Base-by-base conservation (phyloP, 2,329 filamentous ascomycete genomes). In the Epichloe elymi region DNA sequence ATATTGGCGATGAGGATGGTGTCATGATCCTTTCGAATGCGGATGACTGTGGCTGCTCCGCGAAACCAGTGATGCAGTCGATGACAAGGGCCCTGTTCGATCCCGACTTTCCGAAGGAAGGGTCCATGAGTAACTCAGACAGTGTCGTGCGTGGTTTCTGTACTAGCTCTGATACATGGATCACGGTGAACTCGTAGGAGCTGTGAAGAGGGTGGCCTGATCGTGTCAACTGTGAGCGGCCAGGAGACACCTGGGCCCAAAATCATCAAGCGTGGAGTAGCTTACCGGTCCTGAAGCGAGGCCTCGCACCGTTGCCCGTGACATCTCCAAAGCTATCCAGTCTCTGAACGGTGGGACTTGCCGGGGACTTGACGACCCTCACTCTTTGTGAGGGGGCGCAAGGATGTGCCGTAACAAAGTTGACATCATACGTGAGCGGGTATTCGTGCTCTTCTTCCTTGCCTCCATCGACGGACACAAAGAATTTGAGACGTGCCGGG, bases 371-470 rank as follows among this genome's bases (percentile, higher is more conserved):
- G 48, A 83, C 60, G 50, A 82, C 74, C 54, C 73, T 75, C 2
- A 80, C 75, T 51, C 75, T 71, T 48, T 72, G 71, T 1, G 78
- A 79, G 2, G 77, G 74, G 5, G 77, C 73, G 57, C 82, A 85
- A 0, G 82, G 82, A 56, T 83, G 79, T 0, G 80, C 80, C 1
- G 82, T 83, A 17, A 83, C 77, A 60, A 85, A 85, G 57, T 75
- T 76, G 20, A 83, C 72, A 52, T 85, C 80, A 56, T 80, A 76
- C 5, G 66, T 64, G 10, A 85, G 63, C 1, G 70, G 59, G 48
- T 74, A 70, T 2, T 68, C 69, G 49, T 72, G 57, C 51, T 73
- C 66, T 43, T 70, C 66, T 1, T 69, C 66, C 2, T 64, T 59
- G 2, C 68, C 65, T 33, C 72, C 70, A 44, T 67, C 66, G 41